Base-by-base conservation (phyloP, 2,329 filamentous ascomycete genomes). In the Bipolaris oryzae region DNA sequence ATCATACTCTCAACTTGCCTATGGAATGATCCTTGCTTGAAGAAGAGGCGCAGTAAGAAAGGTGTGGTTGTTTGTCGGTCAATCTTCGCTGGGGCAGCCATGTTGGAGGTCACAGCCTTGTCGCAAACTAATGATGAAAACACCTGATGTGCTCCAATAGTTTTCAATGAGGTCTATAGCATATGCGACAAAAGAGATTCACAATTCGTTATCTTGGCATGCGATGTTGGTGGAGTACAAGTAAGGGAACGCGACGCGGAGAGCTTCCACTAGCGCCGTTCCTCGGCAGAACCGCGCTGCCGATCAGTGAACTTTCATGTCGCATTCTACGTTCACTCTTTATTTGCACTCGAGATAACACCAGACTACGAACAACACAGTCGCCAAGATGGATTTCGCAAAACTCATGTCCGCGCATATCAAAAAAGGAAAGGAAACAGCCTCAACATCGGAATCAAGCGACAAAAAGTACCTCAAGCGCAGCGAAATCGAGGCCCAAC, bases 381-480 rank as follows among this genome's bases (percentile, higher is more conserved):
- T 25, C 45, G 45, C 47, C 60, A 61, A 60, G 65, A 99, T 99
- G 95, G 93, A 99, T 78, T 99, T 99, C 81, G 92, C 92, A 59
- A 86, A 92, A 34, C 81, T 99, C 45, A 96, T 99, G 91, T 87
- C 90, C 70, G 90, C 92, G 73, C 92, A 96, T 78, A 95, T 99
- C 71, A 87, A 90, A 70, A 96, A 95, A 77, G 83, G 88, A 66
- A 91, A 91, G 76, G 78, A 84, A 52, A 65, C 77, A 39, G 64
- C 78, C 39, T 66, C 78, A 50, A 46, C 67, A 15, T 61, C 77
- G 20, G 60, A 72, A 45, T 48, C 74, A 21, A 60, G 68, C 23
- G 66, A 73, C 38, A 75, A 79, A 15, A 96, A 96, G 77, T 98
- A 92, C 76, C 79, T 91, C 61, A 92, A 91, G 68, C 91, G 92